A percentile compares a stretch with the other conserved stretches of the same genome.
Conservation (phyloP, 2,329 filamentous ascomycete species). For the Exophiala spinifera region DNA sequence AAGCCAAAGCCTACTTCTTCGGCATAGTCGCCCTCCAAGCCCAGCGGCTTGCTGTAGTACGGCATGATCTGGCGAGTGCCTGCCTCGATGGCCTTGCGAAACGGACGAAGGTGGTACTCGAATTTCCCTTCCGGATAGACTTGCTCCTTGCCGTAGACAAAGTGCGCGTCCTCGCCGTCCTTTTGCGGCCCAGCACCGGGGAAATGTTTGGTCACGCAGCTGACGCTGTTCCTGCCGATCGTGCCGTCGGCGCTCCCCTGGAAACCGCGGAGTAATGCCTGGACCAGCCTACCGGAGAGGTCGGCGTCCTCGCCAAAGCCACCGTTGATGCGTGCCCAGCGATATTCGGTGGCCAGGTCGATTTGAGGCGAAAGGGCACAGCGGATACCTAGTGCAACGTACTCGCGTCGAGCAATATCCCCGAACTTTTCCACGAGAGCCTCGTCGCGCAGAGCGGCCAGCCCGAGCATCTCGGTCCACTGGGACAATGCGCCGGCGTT, state of each 20-base stretch:
- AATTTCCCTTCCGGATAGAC: conserved; percentile 52
- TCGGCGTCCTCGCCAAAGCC: conserved; percentile 49
- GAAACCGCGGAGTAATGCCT: conserved; percentile 15
- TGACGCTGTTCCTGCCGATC: conserved; percentile 3
- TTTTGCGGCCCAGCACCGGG: conserved; percentile 51
- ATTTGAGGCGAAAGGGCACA: conserved; percentile 51
- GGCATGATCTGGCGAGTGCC: conserved; percentile 19
- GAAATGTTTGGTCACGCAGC: conserved; percentile 55
- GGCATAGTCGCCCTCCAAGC: not conserved
- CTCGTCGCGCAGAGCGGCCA: conserved; percentile 49
- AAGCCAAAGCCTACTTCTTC: conserved; percentile 45
- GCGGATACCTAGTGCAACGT: conserved; percentile 43
- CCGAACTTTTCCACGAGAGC: conserved; percentile 48
- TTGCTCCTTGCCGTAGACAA: conserved; percentile 51
- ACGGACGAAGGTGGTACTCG: conserved; percentile 32
- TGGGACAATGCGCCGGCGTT: conserved; percentile 46
- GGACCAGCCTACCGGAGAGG: conserved; percentile 7
- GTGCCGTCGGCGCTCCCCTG: not conserved
- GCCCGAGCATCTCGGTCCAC: conserved; percentile 52
- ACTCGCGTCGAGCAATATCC: conserved; percentile 51
- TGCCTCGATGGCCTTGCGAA: conserved; percentile 14
- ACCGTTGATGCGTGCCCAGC: conserved; percentile 48
- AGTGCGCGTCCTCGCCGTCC: conserved; percentile 53
- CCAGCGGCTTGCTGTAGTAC: conserved; percentile 16
- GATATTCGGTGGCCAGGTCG: conserved; percentile 51